Conservation (phyloP, 345 rosid genomes). For the Ricinus communis region DNA sequence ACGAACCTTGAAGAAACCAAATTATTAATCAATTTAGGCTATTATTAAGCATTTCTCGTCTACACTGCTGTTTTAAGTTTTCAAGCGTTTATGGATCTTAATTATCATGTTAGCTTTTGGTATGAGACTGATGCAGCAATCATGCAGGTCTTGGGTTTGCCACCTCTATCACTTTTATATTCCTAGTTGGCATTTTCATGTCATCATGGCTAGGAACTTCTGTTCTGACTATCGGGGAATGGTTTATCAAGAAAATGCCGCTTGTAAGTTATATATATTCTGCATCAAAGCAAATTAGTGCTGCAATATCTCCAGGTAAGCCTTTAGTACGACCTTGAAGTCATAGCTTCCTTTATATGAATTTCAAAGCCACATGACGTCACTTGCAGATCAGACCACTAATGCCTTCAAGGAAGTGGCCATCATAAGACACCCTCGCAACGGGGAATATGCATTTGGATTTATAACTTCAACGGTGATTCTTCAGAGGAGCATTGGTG, state of each 20-base stretch:
- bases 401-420: conserved; percentile 81
- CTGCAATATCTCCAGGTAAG: conserved; percentile 73
- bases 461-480: conserved; percentile 62
- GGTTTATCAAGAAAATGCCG: conserved; percentile 83
- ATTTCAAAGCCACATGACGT: neutral
- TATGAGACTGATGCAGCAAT: neutral
- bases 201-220: conserved; percentile 82
- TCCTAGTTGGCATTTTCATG: conserved; percentile 69
- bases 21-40: neutral
- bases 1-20: neutral
- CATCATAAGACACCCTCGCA: conserved; percentile 65
- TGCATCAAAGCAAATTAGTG: conserved; percentile 76
- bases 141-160: conserved; percentile 66
- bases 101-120: neutral
- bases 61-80: neutral
- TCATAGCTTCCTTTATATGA: neutral
- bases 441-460: conserved; percentile 68
- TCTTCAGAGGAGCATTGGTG: conserved; percentile 51
- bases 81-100: neutral
- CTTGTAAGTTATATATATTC: conserved; percentile 65
- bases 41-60: neutral
- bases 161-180: conserved; percentile 73
- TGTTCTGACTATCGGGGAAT: conserved; percentile 67
- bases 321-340: neutral
- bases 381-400: conserved; percentile 57